Percentiles rank a stretch among this genome's conserved stretches.
phyloP scores from a whole-genome alignment of 805 yeast genomes.

The Candida maris region DNA sequence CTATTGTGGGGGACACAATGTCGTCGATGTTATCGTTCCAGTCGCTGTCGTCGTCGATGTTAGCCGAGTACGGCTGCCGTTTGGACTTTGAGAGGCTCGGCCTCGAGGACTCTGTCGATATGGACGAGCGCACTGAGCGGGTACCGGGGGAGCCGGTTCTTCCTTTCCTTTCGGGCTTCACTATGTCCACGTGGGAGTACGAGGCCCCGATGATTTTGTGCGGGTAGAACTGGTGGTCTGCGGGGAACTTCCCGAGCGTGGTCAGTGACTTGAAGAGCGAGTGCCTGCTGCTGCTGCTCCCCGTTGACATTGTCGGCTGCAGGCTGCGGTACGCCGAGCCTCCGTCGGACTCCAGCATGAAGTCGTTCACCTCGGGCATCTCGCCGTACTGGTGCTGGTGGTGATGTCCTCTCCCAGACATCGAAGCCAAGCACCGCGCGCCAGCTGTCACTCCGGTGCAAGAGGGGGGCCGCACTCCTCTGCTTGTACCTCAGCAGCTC shows the following conservation, averaged over 20 bases:
- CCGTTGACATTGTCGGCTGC: constrained; percentile 10
- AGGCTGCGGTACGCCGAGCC: constrained; percentile 17
- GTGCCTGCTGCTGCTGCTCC: constrained; percentile 5
- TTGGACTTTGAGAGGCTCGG: constrained; percentile 13
- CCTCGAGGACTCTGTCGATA: constrained; percentile 14
- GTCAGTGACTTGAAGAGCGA: constrained; percentile 28
- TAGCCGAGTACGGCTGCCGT: constrained; percentile 17
- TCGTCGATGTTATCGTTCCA: constrained; percentile 77
- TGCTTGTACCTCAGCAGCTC: no score
- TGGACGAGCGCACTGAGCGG: constrained; percentile 13
- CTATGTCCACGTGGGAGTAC: constrained; percentile 50
- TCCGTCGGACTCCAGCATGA: constrained; percentile 21
- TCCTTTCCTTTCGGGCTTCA: constrained; percentile 12
- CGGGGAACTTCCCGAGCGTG: constrained; percentile 13
- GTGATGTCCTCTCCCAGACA: no score
- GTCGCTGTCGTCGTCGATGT: constrained; percentile 76
- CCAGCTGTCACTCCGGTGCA: no score
- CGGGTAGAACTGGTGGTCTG: constrained; percentile 14
- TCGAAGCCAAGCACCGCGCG: no score
- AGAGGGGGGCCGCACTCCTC: no score
- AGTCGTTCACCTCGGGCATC: constrained; percentile 30
- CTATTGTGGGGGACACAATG: constrained; percentile 31
- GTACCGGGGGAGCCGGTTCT: constrained; percentile 20
- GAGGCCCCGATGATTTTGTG: constrained; percentile 51
- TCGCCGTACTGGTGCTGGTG: constrained; percentile 15